Evolutionary conservation across 1,284 basidiomycete species (phyloP).

Genomic region (Porphyrellus sp.): DNA sequence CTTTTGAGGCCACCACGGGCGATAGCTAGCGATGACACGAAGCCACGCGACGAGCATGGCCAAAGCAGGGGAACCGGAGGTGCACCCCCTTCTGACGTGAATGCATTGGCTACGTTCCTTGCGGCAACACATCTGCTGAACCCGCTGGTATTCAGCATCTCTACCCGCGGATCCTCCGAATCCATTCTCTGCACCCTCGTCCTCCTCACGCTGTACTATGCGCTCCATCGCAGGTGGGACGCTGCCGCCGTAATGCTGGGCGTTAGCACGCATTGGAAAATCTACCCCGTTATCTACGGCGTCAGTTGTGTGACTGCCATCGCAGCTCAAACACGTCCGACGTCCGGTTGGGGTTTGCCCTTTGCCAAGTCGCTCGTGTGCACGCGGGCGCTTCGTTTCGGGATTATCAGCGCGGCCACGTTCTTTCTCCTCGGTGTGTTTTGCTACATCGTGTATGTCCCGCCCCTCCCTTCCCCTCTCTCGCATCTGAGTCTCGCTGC

Average conservation of each 20-base stretch:
- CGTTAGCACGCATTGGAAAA: slow-evolving; percentile 88
- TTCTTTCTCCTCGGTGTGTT: slow-evolving; percentile 63
- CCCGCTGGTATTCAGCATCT: slow-evolving; percentile 93
- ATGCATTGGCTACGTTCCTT: slow-evolving; percentile 47
- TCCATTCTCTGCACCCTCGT: slow-evolving; percentile 82
- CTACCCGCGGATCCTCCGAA: slow-evolving; percentile 94
- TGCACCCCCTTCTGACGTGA: neutral
- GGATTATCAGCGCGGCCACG: slow-evolving; percentile 60
- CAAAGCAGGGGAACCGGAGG: neutral
- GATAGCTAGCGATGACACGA: slow-evolving; percentile 5
- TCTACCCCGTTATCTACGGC: slow-evolving; percentile 92
- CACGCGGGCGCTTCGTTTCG: slow-evolving; percentile 63
- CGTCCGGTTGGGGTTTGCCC: slow-evolving; percentile 25
- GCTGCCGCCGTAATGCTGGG: slow-evolving; percentile 72
- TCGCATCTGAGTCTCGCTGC: slow-evolving; percentile 1
- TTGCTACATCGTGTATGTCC: slow-evolving; percentile 77
- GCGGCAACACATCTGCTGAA: slow-evolving; percentile 78
- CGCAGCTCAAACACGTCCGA: slow-evolving; percentile 31
- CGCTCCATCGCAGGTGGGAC: slow-evolving; percentile 53
- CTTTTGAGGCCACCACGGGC: slow-evolving; percentile 20
- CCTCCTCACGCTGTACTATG: slow-evolving; percentile 66
- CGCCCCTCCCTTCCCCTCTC: neutral
- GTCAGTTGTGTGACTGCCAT: slow-evolving; percentile 72
- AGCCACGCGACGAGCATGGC: slow-evolving; percentile 20
- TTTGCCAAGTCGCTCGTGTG: slow-evolving; percentile 50